Evolutionary conservation across 768 basidiomycete genomes (phyloP).

Genomic region (Collybiopsis confluens): DNA sequence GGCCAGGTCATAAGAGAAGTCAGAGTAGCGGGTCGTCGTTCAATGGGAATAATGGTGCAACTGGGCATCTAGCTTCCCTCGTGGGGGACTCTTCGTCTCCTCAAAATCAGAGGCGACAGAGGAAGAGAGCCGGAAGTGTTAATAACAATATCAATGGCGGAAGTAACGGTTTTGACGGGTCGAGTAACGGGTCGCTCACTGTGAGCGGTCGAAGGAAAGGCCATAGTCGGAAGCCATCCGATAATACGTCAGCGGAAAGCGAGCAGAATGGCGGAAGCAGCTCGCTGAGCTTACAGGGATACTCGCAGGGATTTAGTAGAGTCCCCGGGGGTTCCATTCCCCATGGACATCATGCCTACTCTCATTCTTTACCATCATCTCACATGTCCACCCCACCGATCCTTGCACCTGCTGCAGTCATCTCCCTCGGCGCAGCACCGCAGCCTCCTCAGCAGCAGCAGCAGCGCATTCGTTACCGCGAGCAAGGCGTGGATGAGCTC

Average conservation of each 20-base stretch:
- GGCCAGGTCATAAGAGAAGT: conserved; percentile 18
- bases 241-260: conserved; percentile 26
- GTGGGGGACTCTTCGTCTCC: conserved; percentile 10
- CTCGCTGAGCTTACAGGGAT: conserved; percentile 14
- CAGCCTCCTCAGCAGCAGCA: conserved; percentile 14
- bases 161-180: not conserved
- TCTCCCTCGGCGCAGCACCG: conserved; percentile 10
- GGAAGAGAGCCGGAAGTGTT: conserved; percentile 11
- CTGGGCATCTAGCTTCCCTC: conserved; percentile 6
- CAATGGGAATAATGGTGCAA: conserved; percentile 8
- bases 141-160: conserved; percentile 7
- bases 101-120: conserved; percentile 7
- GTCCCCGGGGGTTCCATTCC: conserved; percentile 16
- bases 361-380: conserved; percentile 12
- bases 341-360: conserved; percentile 11
- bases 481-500: conserved; percentile 95
- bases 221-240: conserved; percentile 26
- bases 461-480: conserved; percentile 61
- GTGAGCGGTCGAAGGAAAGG: conserved; percentile 16
- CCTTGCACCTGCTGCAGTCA: conserved; percentile 11
- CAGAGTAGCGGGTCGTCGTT: conserved; percentile 14
- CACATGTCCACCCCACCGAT: not conserved
- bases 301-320: conserved; percentile 20
- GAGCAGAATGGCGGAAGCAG: conserved; percentile 25
- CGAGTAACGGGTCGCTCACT: not conserved